Base-by-base conservation (phyloP, 257 asterid genomes). In the Buddleja alternifolia region DNA sequence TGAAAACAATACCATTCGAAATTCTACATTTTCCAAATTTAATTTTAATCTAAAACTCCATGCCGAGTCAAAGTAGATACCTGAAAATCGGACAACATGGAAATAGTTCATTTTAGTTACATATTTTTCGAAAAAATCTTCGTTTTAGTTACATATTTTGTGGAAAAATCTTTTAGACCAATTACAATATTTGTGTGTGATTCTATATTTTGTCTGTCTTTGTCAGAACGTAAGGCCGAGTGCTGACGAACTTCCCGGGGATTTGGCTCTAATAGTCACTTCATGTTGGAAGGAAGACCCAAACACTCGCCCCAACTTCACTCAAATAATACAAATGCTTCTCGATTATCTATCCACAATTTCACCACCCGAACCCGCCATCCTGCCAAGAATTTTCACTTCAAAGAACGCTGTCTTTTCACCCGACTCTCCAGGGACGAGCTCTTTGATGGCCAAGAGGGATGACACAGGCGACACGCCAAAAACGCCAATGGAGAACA, bases 221-320 rank as follows among this genome's bases (percentile, higher is more conserved):
- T 71, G 73, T 37, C 90, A 94, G 99, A 89, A 89, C 23, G 88
- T 83, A 56, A 80, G 99, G 82, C 99, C 98, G 9, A 86, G 90
- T 4, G 88, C 97, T 0, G 96, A 94, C 1, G 89, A 84, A 62
- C 96, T 94, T 4, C 96, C 96, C 0, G 82, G 78, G 71, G 95
- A 91, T 32, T 73, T 94, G 76, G 97, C 96, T 16, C 47, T 53
- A 47, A 86, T 91, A 25, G 97, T 94, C 57, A 91, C 99, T 23
- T 85, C 91, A 23, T 93, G 99, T 73, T 93, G 99, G 99, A 84
- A 76, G 54, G 97, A 90, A 75, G 96, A 90, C 67, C 96, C 99
- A 10, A 79, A 84, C 7, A 45, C 79, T 9, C 84, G 99, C 34
- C 99, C 99, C 71, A 86, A 90, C 85, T 90, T 93, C 90, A 87